Evolutionary conservation across 2,329 filamentous ascomycete genomes (phyloP), one percentile per base, ranked within the genome.

Genomic region (Fusarium verticillioides): DNA sequence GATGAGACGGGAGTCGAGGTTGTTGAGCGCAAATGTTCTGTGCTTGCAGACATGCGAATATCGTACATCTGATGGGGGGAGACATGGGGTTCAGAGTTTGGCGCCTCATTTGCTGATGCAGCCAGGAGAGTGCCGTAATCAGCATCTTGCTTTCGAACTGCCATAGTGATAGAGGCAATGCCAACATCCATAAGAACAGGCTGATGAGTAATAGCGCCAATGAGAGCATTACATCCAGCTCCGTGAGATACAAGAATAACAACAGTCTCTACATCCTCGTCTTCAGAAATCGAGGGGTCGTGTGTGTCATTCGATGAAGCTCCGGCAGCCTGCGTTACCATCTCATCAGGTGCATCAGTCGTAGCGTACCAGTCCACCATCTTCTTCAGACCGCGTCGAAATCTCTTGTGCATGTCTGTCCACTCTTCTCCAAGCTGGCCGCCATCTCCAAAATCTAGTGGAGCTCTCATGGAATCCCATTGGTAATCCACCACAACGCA

Each of bases 201-300:
- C 78, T 97, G 93, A 68, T 96, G 93, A 1, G 95, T 97, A 73
- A 99, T 89, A 32, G 95, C 95, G 18, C 96, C 95, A 70, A 99
- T 95, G 49, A 99, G 84, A 5, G 96, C 96, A 83, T 99, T 99
- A 83, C 96, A 97, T 43, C 96, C 96, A 19, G 96, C 96, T 30
- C 96, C 96, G 79, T 99, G 96, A 1, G 96, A 97, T 28, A 99
- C 93, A 12, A 99, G 84, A 44, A 99, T 87, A 21, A 99, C 85
- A 4, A 98, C 91, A 4, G 95, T 89, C 75, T 97, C 93, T 2
- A 90, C 87, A 39, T 91, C 87, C 28, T 91, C 89, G 19, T 93
- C 89, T 1, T 90, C 87, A 69, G 30, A 73, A 69, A 28, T 23
- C 13, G 81, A 79, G 43, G 75, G 77, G n/a, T 83, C 70, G 73